Conservation (phyloP, 768 basidiomycete genomes). For the Crepidotus variabilis region DNA sequence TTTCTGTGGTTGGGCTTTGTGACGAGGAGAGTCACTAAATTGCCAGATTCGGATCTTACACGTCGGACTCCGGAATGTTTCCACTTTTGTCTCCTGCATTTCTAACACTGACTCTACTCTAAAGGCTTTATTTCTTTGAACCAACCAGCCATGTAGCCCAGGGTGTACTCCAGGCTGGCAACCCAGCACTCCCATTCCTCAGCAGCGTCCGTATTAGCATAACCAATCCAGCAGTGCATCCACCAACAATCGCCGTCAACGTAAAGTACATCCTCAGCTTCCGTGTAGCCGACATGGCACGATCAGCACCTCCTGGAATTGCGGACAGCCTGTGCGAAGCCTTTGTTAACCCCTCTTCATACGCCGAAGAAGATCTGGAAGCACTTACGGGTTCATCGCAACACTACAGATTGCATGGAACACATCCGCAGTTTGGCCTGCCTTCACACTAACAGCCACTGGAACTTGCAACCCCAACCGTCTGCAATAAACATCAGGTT, state of each 20-base stretch:
- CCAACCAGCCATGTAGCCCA: slow-evolving; percentile 71
- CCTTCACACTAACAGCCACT: slow-evolving; percentile 89
- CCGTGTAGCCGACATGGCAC: slow-evolving; percentile 65
- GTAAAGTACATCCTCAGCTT: slow-evolving; percentile 71
- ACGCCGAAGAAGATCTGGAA: background rate
- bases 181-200: slow-evolving; percentile 52
- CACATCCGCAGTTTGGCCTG: slow-evolving; percentile 80
- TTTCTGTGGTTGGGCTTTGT: background rate
- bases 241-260: slow-evolving; percentile 69
- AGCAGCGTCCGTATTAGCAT: slow-evolving; percentile 67
- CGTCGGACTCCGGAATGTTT: slow-evolving; percentile 31
- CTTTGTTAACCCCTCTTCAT: slow-evolving; percentile 10
- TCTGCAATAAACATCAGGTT: slow-evolving; percentile 95
- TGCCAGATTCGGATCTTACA: slow-evolving; percentile 43
- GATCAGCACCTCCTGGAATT: slow-evolving; percentile 83
- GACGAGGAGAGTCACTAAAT: slow-evolving; percentile 22
- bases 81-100: slow-evolving; percentile 6
- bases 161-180: slow-evolving; percentile 51
- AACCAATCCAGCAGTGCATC: slow-evolving; percentile 67
- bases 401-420: slow-evolving; percentile 83
- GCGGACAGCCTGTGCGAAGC: slow-evolving; percentile 43
- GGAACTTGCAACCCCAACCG: slow-evolving; percentile 88
- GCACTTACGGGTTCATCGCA: slow-evolving; percentile 82
- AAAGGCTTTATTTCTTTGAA: slow-evolving; percentile 37
- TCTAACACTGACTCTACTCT: slow-evolving; percentile 1